phyloP scores from a whole-genome alignment of 148 eudicot species.

The Selenicereus undatus region DNA sequence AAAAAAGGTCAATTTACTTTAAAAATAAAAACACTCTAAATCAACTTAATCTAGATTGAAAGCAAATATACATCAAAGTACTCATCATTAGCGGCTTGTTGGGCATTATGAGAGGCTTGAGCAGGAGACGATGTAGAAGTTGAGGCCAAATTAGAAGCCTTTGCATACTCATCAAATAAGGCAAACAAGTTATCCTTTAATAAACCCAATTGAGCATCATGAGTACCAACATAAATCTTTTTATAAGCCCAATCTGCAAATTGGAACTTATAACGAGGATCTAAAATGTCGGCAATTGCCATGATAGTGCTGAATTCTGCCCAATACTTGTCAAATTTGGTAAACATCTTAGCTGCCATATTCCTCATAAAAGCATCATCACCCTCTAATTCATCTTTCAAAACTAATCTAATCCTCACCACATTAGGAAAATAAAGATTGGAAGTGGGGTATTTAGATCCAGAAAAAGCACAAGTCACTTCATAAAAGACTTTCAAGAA shows the following conservation, averaged over 20 bases:
- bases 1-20: neutral
- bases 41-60: neutral
- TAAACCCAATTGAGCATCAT: neutral
- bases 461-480: neutral
- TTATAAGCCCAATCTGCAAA: constrained; percentile 7
- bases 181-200: constrained; percentile 4
- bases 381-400: neutral
- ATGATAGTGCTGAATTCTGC: neutral
- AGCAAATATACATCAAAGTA: neutral
- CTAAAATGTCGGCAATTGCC: neutral
- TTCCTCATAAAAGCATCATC: neutral
- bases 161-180: neutral
- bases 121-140: too few species aligned
- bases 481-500: constrained; percentile 1
- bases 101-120: neutral
- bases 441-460: constrained; percentile 5
- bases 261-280: constrained; percentile 5
- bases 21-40: neutral
- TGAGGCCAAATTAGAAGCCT: too few species aligned
- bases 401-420: neutral
- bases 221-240: neutral
- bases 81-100: neutral
- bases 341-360: constrained; percentile 3
- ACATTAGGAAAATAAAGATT: constrained; percentile 3
- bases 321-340: constrained; percentile 11